Evolutionary conservation across 1,139 yeast species (phyloP), one percentile per base, ranked within the genome.

Genomic region (Candida glucosophila): DNA sequence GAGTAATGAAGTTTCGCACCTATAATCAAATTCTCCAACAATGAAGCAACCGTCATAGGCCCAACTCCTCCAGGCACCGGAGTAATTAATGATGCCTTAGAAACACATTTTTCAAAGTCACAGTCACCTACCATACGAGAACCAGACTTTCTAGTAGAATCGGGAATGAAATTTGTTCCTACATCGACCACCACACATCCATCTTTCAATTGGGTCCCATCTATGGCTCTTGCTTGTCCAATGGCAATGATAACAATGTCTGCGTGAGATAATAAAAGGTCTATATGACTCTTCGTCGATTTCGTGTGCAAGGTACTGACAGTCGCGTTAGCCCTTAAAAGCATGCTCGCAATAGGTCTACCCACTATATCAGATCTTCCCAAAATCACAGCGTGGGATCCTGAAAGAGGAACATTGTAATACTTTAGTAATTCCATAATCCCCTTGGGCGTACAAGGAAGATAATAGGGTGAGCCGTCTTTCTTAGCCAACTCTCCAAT

Each of bases 51-150:
- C 8, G 99, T 90, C 97, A 90, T 90, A 43, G 98, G 99, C 28
- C 98, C 98, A 33, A 90, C 98, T 40, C 98, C 98, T 49, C 99
- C 99, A 26, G 98, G 99, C 31, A 90, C 99, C 15, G 98, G 98
- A 14, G 98, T 90, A 47, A 90, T 71, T 46, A 68, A 66, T 19
- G 78, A 66, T 16, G 93, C 95, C 34, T 69, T 73, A 29, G 70
- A 61, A 26, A 67, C 48, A 29, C 85, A 85, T 14, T 74, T 58
- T 26, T 66, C 77, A 43, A 71, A 86, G 37, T 88, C 95, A 34
- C 88, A 95, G 49, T 90, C 98, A 32, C 99, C 99, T 26, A 86
- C 95, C 56, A 88, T 69, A 49, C 80, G 73, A 45, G 73, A 73
- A 25, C 98, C 98, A 6, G 82, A 67, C 57, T 86, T 85, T 50